These are phyloP conservation scores for Globisporangium echinulatum DNA, from an alignment of 352 stramenopile species.

Conservation along the genomic window DNA sequence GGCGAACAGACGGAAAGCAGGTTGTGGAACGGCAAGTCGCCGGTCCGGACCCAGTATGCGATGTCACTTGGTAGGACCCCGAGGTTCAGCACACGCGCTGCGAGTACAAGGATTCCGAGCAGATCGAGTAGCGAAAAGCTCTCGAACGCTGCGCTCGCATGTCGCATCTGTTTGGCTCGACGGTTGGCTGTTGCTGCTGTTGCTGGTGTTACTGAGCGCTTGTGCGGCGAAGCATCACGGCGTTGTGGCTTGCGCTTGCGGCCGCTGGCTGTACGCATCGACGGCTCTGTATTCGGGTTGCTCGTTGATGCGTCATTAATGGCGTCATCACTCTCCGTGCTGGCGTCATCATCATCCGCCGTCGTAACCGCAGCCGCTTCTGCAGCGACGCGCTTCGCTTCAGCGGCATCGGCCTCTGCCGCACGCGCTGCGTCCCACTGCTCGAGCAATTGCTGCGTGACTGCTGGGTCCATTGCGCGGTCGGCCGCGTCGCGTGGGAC, in stretches of 20 bases:
- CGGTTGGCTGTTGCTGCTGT: background rate
- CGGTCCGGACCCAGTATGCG: slow-evolving; percentile 46
- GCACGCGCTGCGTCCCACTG: slow-evolving; percentile 57
- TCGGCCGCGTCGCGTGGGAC: slow-evolving; percentile 22
- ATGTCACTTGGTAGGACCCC: slow-evolving; percentile 58
- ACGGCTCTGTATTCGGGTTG: background rate
- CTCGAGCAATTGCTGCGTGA: slow-evolving; percentile 58
- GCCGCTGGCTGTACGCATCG: background rate
- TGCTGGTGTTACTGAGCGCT: background rate
- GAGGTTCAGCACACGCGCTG: slow-evolving; percentile 56
- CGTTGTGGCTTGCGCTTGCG: background rate
- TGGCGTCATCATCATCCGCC: slow-evolving; percentile 3
- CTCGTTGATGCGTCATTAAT: background rate
- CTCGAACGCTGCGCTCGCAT: slow-evolving; percentile 19
- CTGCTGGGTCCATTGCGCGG: slow-evolving; percentile 37
- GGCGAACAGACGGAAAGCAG: slow-evolving; percentile 39
- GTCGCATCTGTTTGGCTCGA: background rate
- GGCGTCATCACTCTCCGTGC: slow-evolving; percentile 2
- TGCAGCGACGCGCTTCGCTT: background rate
- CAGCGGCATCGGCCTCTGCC: slow-evolving; percentile 14
- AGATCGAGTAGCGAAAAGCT: slow-evolving; percentile 55
- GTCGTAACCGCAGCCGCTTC: background rate
- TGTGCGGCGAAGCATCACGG: background rate
- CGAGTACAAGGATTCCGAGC: slow-evolving; percentile 53
- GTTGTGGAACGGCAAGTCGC: slow-evolving; percentile 63